Percentiles rank a stretch among this genome's conserved stretches.
Evolutionary conservation across 2,329 filamentous ascomycete species (phyloP).

Genomic region (Colletotrichum navitas): DNA sequence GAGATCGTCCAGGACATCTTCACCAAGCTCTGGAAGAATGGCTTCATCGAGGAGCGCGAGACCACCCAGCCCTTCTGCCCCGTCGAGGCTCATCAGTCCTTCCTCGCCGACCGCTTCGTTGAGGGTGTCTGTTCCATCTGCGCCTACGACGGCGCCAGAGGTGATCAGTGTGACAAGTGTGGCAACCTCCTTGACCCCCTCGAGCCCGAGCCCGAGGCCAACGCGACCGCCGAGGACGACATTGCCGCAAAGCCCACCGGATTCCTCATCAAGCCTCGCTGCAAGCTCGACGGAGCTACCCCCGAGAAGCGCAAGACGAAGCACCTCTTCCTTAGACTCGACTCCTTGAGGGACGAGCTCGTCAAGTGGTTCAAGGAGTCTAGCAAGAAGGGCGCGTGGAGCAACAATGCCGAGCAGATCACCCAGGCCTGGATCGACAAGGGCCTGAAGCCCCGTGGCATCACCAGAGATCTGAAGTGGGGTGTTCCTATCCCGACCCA

Average conservation of each 20-base stretch:
- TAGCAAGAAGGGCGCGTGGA: slow-evolving; percentile 81
- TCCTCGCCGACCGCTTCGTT: slow-evolving; percentile 88
- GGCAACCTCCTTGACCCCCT: slow-evolving; percentile 79
- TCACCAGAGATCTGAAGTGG: slow-evolving; percentile 94
- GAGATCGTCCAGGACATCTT: slow-evolving; percentile 95
- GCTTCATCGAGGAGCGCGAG: slow-evolving; percentile 86
- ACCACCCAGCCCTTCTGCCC: slow-evolving; percentile 90
- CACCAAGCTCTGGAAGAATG: slow-evolving; percentile 86
- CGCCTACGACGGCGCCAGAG: slow-evolving; percentile 76
- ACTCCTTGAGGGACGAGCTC: slow-evolving; percentile 83
- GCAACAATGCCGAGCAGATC: slow-evolving; percentile 79
- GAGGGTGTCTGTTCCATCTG: slow-evolving; percentile 85
- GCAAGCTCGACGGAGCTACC: slow-evolving; percentile 89
- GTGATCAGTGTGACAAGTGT: slow-evolving; percentile 77
- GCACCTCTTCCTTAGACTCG: slow-evolving; percentile 89
- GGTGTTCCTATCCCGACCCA: slow-evolving; percentile 72
- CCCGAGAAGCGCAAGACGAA: slow-evolving; percentile 87
- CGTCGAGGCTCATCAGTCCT: slow-evolving; percentile 75
- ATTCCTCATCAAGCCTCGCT: slow-evolving; percentile 83
- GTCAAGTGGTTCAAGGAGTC: slow-evolving; percentile 82
- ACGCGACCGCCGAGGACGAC: slow-evolving; percentile 46
- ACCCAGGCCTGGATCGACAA: slow-evolving; percentile 86
- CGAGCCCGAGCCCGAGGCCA: slow-evolving; percentile 62
- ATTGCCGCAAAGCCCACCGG: slow-evolving; percentile 53
- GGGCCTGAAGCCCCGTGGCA: slow-evolving; percentile 87